Evolutionary conservation across 2,329 filamentous ascomycete genomes (phyloP).

Genomic region (Diaporthe ampelina): DNA sequence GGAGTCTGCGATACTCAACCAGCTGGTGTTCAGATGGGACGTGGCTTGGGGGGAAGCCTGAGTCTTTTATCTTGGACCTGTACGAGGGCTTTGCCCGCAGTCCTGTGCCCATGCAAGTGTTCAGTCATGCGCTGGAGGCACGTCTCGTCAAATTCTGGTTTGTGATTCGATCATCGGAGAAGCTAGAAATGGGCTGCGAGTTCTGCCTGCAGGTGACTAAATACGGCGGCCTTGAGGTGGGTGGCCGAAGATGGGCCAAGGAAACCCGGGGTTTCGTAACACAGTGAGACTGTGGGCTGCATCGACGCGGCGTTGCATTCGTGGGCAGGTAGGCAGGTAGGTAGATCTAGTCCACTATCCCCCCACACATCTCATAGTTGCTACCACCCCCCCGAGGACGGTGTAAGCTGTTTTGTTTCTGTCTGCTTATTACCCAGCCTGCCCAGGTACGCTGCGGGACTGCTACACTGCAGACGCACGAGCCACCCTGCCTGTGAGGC

Average conservation of each 20-base stretch:
- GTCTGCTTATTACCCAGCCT: background rate
- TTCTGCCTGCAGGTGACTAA: conserved; percentile 29
- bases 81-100: background rate
- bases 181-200: conserved; percentile 5
- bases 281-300: conserved; percentile 29
- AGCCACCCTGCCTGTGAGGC: background rate
- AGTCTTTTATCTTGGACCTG: conserved; percentile 22
- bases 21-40: background rate
- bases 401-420: background rate
- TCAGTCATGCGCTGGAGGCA: conserved; percentile 23
- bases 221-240: conserved; percentile 18
- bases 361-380: background rate
- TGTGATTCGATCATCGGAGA: conserved; percentile 10
- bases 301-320: conserved; percentile 13
- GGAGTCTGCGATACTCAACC: background rate
- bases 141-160: conserved; percentile 11
- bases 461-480: background rate
- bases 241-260: conserved; percentile 15
- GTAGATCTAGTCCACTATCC: conserved; percentile 7
- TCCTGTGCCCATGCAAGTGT: background rate
- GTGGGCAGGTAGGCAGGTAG: too few relatives aligned
- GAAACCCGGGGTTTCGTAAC: background rate
- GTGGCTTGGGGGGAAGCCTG: background rate
- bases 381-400: too few relatives aligned
- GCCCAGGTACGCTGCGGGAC: background rate